A percentile compares a stretch with the other conserved stretches of the same genome.
Evolutionary conservation across 1,139 yeast species (phyloP).

Genomic region (Pneumocystis oryctolagi): DNA sequence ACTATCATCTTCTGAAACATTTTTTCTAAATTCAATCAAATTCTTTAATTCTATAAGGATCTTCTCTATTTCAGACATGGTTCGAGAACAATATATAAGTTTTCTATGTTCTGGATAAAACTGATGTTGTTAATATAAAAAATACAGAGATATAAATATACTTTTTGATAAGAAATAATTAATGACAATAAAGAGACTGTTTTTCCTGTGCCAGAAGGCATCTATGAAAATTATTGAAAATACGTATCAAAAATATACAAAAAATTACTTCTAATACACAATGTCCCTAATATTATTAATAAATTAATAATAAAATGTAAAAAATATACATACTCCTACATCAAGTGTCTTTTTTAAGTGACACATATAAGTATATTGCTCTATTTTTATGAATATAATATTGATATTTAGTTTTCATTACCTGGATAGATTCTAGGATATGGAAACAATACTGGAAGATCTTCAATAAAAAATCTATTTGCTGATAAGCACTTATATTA

Average conservation of each 20-base stretch:
- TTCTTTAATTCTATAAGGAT: constrained; percentile 86
- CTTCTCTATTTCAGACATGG: constrained; percentile 97
- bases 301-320: not conserved
- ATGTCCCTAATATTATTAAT: constrained; percentile 20
- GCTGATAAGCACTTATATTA: not conserved
- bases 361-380: constrained; percentile 93
- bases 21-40: constrained; percentile 81
- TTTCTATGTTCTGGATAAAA: constrained; percentile 89
- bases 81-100: constrained; percentile 93
- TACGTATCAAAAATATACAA: not conserved
- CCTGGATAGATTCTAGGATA: constrained; percentile 85
- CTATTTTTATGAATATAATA: constrained; percentile 23
- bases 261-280: constrained; percentile 52
- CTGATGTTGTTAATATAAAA: constrained; percentile 1
- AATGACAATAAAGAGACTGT: constrained; percentile 80
- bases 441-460: constrained; percentile 89
- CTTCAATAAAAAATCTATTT: constrained; percentile 70
- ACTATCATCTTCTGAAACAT: constrained; percentile 43
- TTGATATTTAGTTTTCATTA: constrained; percentile 1
- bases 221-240: constrained; percentile 21
- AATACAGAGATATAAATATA: not conserved
- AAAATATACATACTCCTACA: constrained; percentile 52
- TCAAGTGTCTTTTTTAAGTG: constrained; percentile 87
- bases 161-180: constrained; percentile 87
- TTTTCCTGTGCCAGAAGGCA: constrained; percentile 99